Evolutionary conservation across 1,284 basidiomycete genomes (phyloP), one percentile per base, ranked within the genome.

Genomic region (Ustilago loliicola): DNA sequence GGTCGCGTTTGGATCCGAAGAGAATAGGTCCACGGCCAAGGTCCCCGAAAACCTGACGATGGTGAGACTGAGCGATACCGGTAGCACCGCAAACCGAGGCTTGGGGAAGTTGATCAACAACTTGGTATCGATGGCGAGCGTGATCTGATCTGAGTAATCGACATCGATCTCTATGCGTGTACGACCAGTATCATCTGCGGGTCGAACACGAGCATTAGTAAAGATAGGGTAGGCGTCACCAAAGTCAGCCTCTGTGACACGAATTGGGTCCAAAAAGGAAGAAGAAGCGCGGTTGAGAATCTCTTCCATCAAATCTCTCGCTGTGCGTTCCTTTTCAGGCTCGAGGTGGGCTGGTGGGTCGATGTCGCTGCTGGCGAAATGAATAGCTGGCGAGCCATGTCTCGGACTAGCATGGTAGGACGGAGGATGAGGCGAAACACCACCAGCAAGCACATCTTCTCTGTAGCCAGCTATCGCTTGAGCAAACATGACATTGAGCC

Each of bases 401-500:
- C 45, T 32, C 4, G 54, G 13, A 25, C 7, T 30, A n/a, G 65
- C 40, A 40, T 29, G 40, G 34, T 50, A 7, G n/a, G 56, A n/a
- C 1, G 63, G 70, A 6, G 55, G 59, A 58, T 61, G 60, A 32
- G 59, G 50, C 1, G 66, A 69, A 0, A 87, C 53, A 72, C 86
- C 80, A 85, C 88, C 63, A 85, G 86, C 72, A 81, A 85, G 52
- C 69, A 85, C 71, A 85, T 85, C 68, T 87, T 81, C 66, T 82
- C 86, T 77, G 75, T 87, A 88, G 10, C 83, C 85, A 15, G 80
- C 76, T 30, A 87, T 83, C 40, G 89, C 88, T 81, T 90, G 89
- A 4, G 89, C 89, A 30, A 89, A 83, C 21, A 90, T 85, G 40
- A 90, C 89, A 78, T 90, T 90, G 52, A 90, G 82, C 90, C 90